Evolutionary conservation across 331 rosid species (phyloP).

Genomic region (Rhamnella rubrinervis): DNA sequence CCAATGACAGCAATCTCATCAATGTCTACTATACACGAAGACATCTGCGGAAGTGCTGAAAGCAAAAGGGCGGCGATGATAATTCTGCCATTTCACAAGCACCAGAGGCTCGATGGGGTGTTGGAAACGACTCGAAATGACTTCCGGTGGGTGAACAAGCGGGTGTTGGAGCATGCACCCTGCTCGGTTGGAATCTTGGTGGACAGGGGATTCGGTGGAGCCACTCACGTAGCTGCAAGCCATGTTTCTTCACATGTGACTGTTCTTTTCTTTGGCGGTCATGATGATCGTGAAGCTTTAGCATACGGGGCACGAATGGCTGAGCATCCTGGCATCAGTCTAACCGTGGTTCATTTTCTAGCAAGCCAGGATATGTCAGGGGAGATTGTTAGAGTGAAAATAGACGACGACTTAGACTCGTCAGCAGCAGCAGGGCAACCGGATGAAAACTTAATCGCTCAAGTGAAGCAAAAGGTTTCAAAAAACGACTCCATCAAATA

Average conservation of each 20-base stretch:
- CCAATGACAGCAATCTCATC: constrained; percentile 70
- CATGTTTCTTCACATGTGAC: constrained; percentile 39
- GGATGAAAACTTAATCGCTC: constrained; percentile 32
- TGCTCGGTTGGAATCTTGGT: constrained; percentile 74
- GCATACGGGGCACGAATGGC: constrained; percentile 61
- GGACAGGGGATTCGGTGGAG: constrained; percentile 72
- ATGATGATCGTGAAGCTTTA: constrained; percentile 65
- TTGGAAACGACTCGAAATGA: constrained; percentile 49
- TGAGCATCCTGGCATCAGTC: constrained; percentile 58
- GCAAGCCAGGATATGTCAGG: constrained; percentile 22
- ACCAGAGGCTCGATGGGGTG: constrained; percentile 54
- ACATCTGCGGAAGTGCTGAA: constrained; percentile 51
- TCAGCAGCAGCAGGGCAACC: not conserved
- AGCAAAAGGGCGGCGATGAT: constrained; percentile 48
- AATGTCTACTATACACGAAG: constrained; percentile 47
- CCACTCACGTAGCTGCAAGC: constrained; percentile 51
- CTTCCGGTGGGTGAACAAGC: constrained; percentile 39
- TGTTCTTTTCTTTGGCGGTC: constrained; percentile 56
- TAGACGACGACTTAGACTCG: not conserved
- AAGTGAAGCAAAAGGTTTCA: constrained; percentile 27
- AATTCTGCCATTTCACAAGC: constrained; percentile 62
- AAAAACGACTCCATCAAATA: constrained; percentile 31
- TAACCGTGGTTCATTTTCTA: constrained; percentile 37
- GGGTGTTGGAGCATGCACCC: constrained; percentile 53
- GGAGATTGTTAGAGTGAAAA: constrained; percentile 27